These are phyloP conservation scores for Eucalyptus shirleyi DNA, from an alignment of 345 rosid genomes.

Conservation along the genomic window DNA sequence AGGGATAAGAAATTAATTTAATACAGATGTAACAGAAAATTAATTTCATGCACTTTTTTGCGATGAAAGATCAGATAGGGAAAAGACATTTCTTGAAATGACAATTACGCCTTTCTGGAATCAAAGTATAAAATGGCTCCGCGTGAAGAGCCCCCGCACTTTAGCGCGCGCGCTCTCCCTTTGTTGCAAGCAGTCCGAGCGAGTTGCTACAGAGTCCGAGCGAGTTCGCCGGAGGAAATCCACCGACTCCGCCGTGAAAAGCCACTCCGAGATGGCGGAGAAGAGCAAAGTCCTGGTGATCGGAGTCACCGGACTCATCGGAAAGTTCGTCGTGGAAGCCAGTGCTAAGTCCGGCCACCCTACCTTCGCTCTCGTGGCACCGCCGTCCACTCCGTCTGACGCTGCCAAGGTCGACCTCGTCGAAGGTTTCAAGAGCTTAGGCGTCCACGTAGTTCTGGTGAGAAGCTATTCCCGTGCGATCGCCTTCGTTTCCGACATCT, in stretches of 20 bases:
- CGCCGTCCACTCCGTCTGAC: background rate
- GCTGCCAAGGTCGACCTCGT: background rate
- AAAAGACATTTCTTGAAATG: background rate
- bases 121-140: background rate
- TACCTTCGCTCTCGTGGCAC: background rate
- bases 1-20: background rate
- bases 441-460: background rate
- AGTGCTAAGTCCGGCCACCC: constrained; percentile 1
- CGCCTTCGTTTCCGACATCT: background rate
- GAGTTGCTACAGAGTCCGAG: background rate
- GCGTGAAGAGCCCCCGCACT: background rate
- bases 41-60: background rate
- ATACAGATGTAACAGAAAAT: background rate
- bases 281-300: background rate
- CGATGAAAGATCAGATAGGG: background rate
- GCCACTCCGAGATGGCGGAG: background rate
- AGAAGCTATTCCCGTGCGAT: background rate
- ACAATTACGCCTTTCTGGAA: background rate
- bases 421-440: background rate
- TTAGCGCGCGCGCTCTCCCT: background rate
- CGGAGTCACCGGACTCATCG: background rate
- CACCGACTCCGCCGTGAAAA: background rate
- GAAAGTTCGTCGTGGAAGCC: constrained; percentile 1
- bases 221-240: background rate
- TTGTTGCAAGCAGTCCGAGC: background rate